A percentile compares a stretch with the other conserved stretches of the same genome.
Conservation (phyloP, 2,329 filamentous ascomycete species). For the Talaromyces sp. region DNA sequence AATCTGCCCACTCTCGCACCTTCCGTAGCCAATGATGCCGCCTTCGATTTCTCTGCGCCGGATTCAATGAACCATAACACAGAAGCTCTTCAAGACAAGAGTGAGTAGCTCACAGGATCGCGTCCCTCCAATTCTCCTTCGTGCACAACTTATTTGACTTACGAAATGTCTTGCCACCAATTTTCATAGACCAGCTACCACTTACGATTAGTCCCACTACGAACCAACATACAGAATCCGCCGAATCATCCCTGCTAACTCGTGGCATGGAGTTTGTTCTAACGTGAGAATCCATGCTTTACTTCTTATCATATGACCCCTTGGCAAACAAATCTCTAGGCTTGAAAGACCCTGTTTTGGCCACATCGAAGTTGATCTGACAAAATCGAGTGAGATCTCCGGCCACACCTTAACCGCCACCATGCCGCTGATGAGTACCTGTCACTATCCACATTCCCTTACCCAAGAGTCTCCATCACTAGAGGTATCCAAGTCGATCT, state of each 20-base stretch:
- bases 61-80: slow-evolving; percentile 20
- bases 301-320: neutral
- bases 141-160: neutral
- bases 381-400: slow-evolving; percentile 16
- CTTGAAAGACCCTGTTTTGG: slow-evolving; percentile 35
- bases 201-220: neutral
- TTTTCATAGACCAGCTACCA: neutral
- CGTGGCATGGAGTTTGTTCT: slow-evolving; percentile 33
- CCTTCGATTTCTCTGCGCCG: neutral
- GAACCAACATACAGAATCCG: neutral
- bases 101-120: neutral
- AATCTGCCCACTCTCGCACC: neutral
- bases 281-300: slow-evolving; percentile 25
- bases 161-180: neutral
- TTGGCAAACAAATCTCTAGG: slow-evolving; percentile 17
- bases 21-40: neutral
- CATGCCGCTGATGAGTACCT: slow-evolving; percentile 26
- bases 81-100: neutral
- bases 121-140: neutral
- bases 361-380: slow-evolving; percentile 26
- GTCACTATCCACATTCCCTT: slow-evolving; percentile 7
- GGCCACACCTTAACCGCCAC: slow-evolving; percentile 33
- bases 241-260: neutral
- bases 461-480: slow-evolving; percentile 18
- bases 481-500: slow-evolving; percentile 18